Conservation (phyloP, 371 early-diverging fungal genomes). For the Syncephalastrum racemosum region DNA sequence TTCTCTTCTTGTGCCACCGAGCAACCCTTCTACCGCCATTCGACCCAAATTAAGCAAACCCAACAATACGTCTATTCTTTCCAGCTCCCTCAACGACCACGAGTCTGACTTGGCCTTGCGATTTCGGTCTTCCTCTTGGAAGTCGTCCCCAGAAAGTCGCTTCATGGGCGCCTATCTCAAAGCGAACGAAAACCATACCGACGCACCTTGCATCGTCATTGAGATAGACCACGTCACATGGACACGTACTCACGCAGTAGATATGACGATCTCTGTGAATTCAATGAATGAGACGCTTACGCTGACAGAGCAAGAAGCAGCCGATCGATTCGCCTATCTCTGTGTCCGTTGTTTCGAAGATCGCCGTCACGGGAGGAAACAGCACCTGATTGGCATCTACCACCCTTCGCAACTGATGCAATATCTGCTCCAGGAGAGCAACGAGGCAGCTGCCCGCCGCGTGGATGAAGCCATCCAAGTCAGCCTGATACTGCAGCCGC, state of each 20-base stretch:
- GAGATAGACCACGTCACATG: constrained; percentile 17
- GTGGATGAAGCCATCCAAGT: constrained; percentile 5
- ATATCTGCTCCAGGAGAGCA: constrained; percentile 18
- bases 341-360: constrained; percentile 30
- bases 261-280: constrained; percentile 4
- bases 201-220: constrained; percentile 8
- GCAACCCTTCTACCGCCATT: neutral
- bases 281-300: too few relatives aligned
- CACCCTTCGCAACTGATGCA: constrained; percentile 27
- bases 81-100: neutral
- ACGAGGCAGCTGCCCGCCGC: neutral
- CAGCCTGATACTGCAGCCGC: constrained; percentile 2
- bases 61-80: too few relatives aligned
- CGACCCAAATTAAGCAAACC: neutral
- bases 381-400: constrained; percentile 19
- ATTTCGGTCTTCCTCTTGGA: too few relatives aligned
- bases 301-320: too few relatives aligned
- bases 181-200: neutral
- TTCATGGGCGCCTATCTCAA: neutral
- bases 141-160: neutral
- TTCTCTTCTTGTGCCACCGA: constrained; percentile 16
- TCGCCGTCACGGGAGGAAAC: constrained; percentile 6
- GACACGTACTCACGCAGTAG: constrained; percentile 7
- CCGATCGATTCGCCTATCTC: constrained; percentile 32
- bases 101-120: neutral